Evolutionary conservation across 2,329 filamentous ascomycete species (phyloP).

Genomic region (Hypoxylon sp.): DNA sequence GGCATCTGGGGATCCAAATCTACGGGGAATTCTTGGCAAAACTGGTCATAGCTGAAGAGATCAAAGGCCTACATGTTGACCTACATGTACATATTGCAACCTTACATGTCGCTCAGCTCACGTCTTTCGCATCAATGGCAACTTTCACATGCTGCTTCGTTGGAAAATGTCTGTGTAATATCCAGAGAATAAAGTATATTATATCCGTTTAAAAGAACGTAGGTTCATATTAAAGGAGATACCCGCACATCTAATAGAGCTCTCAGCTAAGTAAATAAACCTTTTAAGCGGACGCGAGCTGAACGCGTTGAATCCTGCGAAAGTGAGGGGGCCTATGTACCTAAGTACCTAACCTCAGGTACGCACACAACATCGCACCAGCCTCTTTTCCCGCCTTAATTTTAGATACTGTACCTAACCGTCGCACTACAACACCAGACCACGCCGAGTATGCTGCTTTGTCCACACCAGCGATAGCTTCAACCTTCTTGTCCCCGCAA

Average conservation of each 20-base stretch:
- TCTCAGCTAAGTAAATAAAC: conserved; percentile 24
- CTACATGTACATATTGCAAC: conserved; percentile 20
- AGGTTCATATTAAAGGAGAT: not conserved
- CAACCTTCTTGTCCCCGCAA: conserved; percentile 7
- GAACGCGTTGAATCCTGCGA: conserved; percentile 25
- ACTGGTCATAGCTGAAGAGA: conserved; percentile 24
- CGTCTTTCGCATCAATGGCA: conserved; percentile 7
- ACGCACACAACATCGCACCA: conserved; percentile 18
- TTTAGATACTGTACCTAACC: conserved; percentile 17
- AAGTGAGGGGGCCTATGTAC: conserved; percentile 25
- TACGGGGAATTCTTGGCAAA: conserved; percentile 33
- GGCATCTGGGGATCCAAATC: conserved; percentile 22
- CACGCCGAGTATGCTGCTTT: conserved; percentile 22
- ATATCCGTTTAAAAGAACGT: not conserved
- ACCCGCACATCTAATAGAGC: not conserved
- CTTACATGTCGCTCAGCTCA: conserved; percentile 12
- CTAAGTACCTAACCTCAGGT: conserved; percentile 22
- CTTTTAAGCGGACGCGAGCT: conserved; percentile 31
- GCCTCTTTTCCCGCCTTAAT: conserved; percentile 36
- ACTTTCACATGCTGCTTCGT: conserved; percentile 28
- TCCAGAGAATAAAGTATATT: not conserved
- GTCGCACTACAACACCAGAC: conserved; percentile 32
- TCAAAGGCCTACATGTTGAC: conserved; percentile 8
- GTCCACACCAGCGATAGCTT: conserved; percentile 31
- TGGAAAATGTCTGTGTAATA: not conserved